Evolutionary conservation across 352 stramenopile species (phyloP), one percentile per base, ranked within the genome.

Genomic region (Blastocystis sp.): DNA sequence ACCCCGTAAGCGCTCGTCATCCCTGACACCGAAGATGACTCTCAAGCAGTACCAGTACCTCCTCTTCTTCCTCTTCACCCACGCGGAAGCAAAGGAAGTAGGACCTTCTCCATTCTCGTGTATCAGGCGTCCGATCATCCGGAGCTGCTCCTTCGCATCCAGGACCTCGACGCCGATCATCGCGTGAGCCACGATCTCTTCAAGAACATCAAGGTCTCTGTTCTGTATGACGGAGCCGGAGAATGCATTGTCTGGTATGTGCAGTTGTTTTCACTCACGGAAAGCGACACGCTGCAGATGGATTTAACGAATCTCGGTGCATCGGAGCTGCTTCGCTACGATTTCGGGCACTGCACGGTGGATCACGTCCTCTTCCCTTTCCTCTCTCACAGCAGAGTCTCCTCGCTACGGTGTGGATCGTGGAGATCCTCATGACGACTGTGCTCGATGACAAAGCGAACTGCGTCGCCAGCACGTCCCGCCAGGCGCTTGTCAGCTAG

Each of bases 291-390:
- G 0, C 61, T 73, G 6, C 61, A 73, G 46, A 46, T 73, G 61
- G 61, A 73, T 51, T 73, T 73, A 29, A 51, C 61, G n/a, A 81
- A 67, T 67, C 54, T 81, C 2, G 69, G 69, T n/a, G 69, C 69
- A 67, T 57, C 34, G n/a, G 69, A 81, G 32, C 49, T 81, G 21
- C 24, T 67, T 81, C 49, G 54, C 11, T 81, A 81, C 34, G 69
- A 81, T 38, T 81, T 81, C 24, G 49, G 54, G 21, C 49, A 81
- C 18, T 81, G 69, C 42, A 29, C 54, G 18, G 69, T 67, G 1
- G 69, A 81, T 18, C 75, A 81, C 32, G 54, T 81, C 21, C 4
- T 18, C 6, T 42, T 64, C 1, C 8, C 9, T 1, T 24, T 7
- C 69, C 18, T 8, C 2, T 6, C 2, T 81, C 8, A 44, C 2